Base-by-base conservation (phyloP, 1,284 basidiomycete genomes). In the Lentinula novae-zelandiae region DNA sequence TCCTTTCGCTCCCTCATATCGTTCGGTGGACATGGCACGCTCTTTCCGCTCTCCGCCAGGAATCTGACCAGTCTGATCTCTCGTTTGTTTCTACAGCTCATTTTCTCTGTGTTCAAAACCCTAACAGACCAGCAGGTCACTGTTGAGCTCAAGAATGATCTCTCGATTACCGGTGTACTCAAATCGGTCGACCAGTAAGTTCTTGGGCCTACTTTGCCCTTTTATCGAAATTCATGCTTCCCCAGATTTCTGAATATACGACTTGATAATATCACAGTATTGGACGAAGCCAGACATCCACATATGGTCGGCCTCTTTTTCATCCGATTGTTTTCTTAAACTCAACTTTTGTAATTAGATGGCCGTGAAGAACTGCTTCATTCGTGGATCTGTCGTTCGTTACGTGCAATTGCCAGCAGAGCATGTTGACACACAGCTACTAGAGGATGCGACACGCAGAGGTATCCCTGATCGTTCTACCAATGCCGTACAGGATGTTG, bases 321-420 rank as follows among this genome's bases (percentile, higher is more conserved):
- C 31, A 4, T 33, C 33, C 33, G n/a, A 13, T 50, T 52, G 20
- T 50, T 39, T 2, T 17, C 15, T 10, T 46, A 9, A 5, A 34
- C 31, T 38, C 20, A 51, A 54, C 36, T 38, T 27, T 55, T 40
- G 17, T 27, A 53, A 27, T 9, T 69, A 99, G 96, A 94, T 98
- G 87, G 95, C 97, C 0, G 96, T 99, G 53, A 97, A 96, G 78
- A 99, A 98, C 72, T 96, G 95, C 71, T 99, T 99, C 73, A 99
- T 99, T 69, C 90, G 97, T 60, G 97, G 97, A 62, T 98, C 95
- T 2, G 97, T 99, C 12, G 96, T 99, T 42, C 89, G 97, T 67
- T 99, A 98, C 72, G 97, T 99, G 9, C 92, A 97, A 72, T 82
- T 99, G 61, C 93, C 95, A 2, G 86, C 93, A 20, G 89, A 93